Evolutionary conservation across 352 stramenopile genomes (phyloP).

Genomic region (Phytophthora foliorum): DNA sequence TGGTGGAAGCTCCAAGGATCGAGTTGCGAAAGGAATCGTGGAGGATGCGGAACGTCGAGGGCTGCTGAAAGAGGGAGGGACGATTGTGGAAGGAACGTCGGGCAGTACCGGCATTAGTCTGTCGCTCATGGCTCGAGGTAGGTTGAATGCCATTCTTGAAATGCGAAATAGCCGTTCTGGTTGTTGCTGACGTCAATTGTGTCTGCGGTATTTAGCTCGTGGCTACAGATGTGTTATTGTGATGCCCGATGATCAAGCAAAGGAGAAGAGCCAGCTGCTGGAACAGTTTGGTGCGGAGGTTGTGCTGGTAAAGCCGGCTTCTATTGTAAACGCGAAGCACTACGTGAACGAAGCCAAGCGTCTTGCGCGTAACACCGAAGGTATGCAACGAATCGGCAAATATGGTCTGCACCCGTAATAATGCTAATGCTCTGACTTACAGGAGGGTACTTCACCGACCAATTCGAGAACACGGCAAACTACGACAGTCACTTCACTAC

Average conservation of each 20-base stretch:
- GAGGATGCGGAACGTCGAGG: conserved; percentile 92
- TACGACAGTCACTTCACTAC: conserved; percentile 94
- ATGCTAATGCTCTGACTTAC: background rate
- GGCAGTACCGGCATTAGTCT: conserved; percentile 98
- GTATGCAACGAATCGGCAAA: conserved; percentile 34
- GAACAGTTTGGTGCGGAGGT: conserved; percentile 90
- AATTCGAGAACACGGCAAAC: conserved; percentile 99
- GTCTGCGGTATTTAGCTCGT: conserved; percentile 56
- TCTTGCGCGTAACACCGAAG: conserved; percentile 83
- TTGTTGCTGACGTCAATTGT: conserved; percentile 10
- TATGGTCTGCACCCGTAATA: background rate
- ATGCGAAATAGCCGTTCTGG: background rate
- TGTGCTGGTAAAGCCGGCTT: conserved; percentile 89
- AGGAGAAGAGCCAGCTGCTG: conserved; percentile 91
- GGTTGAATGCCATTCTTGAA: conserved; percentile 11
- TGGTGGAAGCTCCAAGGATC: conserved; percentile 97
- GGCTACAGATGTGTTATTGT: conserved; percentile 97
- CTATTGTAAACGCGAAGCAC: conserved; percentile 98
- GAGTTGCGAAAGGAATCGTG: conserved; percentile 96
- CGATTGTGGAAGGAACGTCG: conserved; percentile 98
- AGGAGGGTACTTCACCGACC: conserved; percentile 97
- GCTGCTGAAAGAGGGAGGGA: conserved; percentile 89
- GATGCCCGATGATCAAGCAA: conserved; percentile 98
- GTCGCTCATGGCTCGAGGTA: conserved; percentile 92
- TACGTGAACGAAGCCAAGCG: conserved; percentile 97